These are phyloP conservation scores for Talaromyces amestolkiae DNA, from an alignment of 2,329 filamentous ascomycete genomes.

Conservation along the genomic window DNA sequence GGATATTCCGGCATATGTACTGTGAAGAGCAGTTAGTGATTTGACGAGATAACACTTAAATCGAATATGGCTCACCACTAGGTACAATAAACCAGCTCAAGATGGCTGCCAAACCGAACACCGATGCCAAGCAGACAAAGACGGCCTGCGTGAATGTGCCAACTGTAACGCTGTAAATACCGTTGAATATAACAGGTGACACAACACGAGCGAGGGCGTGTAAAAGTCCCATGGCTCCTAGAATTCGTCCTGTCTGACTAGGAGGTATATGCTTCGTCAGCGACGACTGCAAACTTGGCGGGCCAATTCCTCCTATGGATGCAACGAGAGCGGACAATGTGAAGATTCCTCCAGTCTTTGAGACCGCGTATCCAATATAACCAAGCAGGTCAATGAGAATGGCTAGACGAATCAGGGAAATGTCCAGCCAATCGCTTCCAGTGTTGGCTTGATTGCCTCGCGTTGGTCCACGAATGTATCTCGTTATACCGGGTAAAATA, in stretches of 20 bases:
- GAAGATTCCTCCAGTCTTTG: constrained; percentile 63
- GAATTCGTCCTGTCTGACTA: constrained; percentile 77
- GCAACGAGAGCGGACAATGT: constrained; percentile 69
- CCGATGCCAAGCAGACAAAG: constrained; percentile 68
- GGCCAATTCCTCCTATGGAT: constrained; percentile 77
- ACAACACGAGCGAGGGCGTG: constrained; percentile 79
- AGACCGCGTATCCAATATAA: constrained; percentile 70
- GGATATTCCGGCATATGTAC: constrained; percentile 14
- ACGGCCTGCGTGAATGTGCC: constrained; percentile 74
- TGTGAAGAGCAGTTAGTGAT: constrained; percentile 19
- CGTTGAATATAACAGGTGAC: constrained; percentile 78
- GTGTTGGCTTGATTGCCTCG: constrained; percentile 49
- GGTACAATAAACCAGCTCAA: constrained; percentile 70
- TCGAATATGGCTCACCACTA: constrained; percentile 60
- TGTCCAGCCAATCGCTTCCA: constrained; percentile 75
- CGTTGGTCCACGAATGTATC: constrained; percentile 60
- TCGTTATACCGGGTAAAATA: constrained; percentile 73
- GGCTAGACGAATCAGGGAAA: constrained; percentile 71
- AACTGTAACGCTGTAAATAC: constrained; percentile 80
- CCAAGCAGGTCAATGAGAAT: constrained; percentile 75
- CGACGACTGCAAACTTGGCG: constrained; percentile 77
- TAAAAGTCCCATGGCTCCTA: constrained; percentile 81
- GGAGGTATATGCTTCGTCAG: constrained; percentile 88
- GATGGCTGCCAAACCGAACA: constrained; percentile 66
- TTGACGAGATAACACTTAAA: not conserved